phyloP scores from a whole-genome alignment of 805 yeast species.

The Suhomyces faveliae region DNA sequence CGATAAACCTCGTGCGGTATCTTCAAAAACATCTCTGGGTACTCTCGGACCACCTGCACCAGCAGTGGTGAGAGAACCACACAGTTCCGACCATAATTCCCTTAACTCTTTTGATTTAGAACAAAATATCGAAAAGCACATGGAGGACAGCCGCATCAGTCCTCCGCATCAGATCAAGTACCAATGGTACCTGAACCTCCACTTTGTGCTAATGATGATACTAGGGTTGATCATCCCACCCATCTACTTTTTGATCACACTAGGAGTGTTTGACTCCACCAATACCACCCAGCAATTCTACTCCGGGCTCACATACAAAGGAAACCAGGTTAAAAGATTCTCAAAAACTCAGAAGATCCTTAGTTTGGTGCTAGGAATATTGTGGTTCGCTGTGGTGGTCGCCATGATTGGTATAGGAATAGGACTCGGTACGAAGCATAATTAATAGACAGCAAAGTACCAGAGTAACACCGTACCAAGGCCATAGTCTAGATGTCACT shows the following conservation, averaged over 20 bases:
- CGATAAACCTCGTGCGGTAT: slow-evolving; percentile 11
- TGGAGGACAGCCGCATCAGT: slow-evolving; percentile 4
- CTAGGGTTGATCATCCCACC: slow-evolving; percentile 38
- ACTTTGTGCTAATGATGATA: slow-evolving; percentile 27
- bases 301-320: slow-evolving; percentile 17
- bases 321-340: slow-evolving; percentile 17
- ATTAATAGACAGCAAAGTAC: background rate
- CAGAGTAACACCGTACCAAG: no score
- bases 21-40: slow-evolving; percentile 5
- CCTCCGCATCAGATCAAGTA: background rate
- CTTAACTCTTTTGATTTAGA: slow-evolving; percentile 8
- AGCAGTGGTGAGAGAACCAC: slow-evolving; percentile 1
- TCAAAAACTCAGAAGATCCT: slow-evolving; percentile 29
- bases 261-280: slow-evolving; percentile 36
- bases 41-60: slow-evolving; percentile 7
- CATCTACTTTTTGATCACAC: slow-evolving; percentile 32
- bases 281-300: slow-evolving; percentile 19
- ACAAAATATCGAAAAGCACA: slow-evolving; percentile 12
- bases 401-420: slow-evolving; percentile 43
- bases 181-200: slow-evolving; percentile 4
- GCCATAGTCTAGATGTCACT: background rate
- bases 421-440: slow-evolving; percentile 23
- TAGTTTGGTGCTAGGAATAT: slow-evolving; percentile 30
- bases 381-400: slow-evolving; percentile 32
- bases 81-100: background rate